Percentiles rank a stretch among this genome's conserved stretches.
Conservation (phyloP, 2,329 filamentous ascomycete genomes). For the Fusarium vanettenii region DNA sequence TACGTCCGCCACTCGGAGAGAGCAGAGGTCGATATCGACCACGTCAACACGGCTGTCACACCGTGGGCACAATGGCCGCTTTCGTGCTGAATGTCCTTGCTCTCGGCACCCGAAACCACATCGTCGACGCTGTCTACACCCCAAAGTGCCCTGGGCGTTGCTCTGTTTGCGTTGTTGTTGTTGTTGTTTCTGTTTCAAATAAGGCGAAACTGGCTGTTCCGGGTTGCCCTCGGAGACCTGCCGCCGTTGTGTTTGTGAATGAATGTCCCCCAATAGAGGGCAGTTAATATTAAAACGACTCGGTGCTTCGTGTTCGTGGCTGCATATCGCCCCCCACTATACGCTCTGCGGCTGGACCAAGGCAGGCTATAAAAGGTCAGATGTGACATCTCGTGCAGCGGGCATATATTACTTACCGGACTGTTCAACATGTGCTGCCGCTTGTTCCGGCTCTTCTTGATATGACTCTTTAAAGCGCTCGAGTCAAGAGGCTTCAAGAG, state of each 20-base stretch:
- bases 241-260: conserved; percentile 34
- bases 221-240: conserved; percentile 39
- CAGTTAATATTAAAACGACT: conserved; percentile 26
- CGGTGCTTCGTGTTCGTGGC: conserved; percentile 32
- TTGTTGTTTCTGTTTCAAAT: conserved; percentile 31
- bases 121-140: conserved; percentile 27
- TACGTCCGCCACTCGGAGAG: conserved; percentile 42
- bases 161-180: conserved; percentile 25
- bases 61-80: conserved; percentile 42
- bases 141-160: conserved; percentile 22
- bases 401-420: conserved; percentile 73
- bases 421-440: conserved; percentile 95
- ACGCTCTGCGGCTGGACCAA: conserved; percentile 68
- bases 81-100: conserved; percentile 32
- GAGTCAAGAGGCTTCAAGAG: conserved; percentile 96
- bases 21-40: conserved; percentile 37
- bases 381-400: background rate
- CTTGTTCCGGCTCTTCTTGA: conserved; percentile 97
- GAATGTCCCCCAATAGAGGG: conserved; percentile 33
- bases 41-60: conserved; percentile 46
- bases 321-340: conserved; percentile 43
- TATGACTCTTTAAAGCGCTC: conserved; percentile 95
- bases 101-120: conserved; percentile 26
- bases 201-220: conserved; percentile 24
- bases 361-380: conserved; percentile 58